Evolutionary conservation across 1,139 yeast species (phyloP), one percentile per base, ranked within the genome.

Genomic region (Scheffersomyces insectosa): DNA sequence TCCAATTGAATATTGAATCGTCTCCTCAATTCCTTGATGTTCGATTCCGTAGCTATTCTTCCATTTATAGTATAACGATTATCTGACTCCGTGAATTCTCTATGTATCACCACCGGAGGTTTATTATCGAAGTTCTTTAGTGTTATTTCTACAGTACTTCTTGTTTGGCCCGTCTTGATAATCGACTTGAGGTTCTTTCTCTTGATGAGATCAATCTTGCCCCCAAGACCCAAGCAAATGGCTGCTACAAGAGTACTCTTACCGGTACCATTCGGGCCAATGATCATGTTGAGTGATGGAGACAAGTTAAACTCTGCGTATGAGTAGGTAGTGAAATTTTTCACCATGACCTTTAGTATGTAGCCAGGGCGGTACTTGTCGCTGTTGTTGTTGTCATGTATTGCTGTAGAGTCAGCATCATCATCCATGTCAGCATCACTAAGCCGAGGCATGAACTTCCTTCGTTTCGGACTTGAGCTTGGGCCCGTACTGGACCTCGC

Each of bases 221-320:
- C 98, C 1, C 86, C 95, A 12, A 95, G 69, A 0, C 97, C 97
- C 33, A 95, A 71, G 62, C 97, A 93, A 1, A 93, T 82, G 0
- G 98, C 98, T 46, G 97, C 89, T 5, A 93, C 96, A 54, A 93
- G 80, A 0, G 99, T 89, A 39, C 95, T 84, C 60, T 95, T 95
- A 5, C 99, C 99, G 0, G 97, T 83, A 33, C 99, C 99, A 60
- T 95, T 95, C 5, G 99, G 98, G 0, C 98, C 99, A 43, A 93
- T 87, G 45, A 95, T 87, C 88, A 95, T 82, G 61, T 95, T 95
- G 59, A 95, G 72, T 3, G 85, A 76, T 0, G 98, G 97, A 0
- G 95, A 88, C 41, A 91, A 75, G 36, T 75, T 72, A 62, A 89
- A 91, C 59, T 87, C 93, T 0, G 93, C 87, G 44, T 80, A 70